Conservation (phyloP, 2,329 filamentous ascomycete genomes). For the Paecilomyces variotii region DNA sequence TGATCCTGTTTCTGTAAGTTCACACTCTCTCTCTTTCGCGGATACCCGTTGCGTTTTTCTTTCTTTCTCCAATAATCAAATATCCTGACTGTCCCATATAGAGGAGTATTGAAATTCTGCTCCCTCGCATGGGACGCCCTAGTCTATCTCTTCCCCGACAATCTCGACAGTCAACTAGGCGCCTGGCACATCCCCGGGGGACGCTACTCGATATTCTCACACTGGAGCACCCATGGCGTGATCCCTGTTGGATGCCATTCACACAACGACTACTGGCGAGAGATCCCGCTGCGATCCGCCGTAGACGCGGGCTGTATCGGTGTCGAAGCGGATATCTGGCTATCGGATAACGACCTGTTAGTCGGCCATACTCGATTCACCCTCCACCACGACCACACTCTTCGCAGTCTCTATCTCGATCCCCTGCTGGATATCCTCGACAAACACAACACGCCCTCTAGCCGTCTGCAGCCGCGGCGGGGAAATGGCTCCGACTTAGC, state of each 20-base stretch:
- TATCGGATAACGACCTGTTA: slow-evolving; percentile 45
- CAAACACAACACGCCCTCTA: slow-evolving; percentile 38
- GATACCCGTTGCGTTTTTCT: too few species aligned
- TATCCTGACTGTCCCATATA: not conserved
- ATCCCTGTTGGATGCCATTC: slow-evolving; percentile 23
- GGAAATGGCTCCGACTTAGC: slow-evolving; percentile 12
- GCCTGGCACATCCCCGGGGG: slow-evolving; percentile 4
- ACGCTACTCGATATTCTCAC: not conserved
- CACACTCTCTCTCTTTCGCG: too few species aligned
- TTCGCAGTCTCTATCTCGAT: slow-evolving; percentile 52
- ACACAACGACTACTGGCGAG: slow-evolving; percentile 38
- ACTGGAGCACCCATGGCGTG: slow-evolving; percentile 3
- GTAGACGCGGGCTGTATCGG: slow-evolving; percentile 34
- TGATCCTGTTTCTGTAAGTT: not conserved
- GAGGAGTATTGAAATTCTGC: slow-evolving; percentile 4
- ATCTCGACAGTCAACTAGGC: slow-evolving; percentile 5
- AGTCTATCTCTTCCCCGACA: slow-evolving; percentile 6
- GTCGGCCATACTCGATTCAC: slow-evolving; percentile 54
- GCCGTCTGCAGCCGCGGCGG: not conserved
- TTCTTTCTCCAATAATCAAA: too few species aligned
- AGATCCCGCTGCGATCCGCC: slow-evolving; percentile 31
- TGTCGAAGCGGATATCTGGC: slow-evolving; percentile 42
- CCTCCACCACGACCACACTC: slow-evolving; percentile 30
- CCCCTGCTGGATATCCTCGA: slow-evolving; percentile 55
- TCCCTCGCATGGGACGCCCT: slow-evolving; percentile 1